Evolutionary conservation across 768 basidiomycete genomes (phyloP).

Genomic region (Calocera cornea): DNA sequence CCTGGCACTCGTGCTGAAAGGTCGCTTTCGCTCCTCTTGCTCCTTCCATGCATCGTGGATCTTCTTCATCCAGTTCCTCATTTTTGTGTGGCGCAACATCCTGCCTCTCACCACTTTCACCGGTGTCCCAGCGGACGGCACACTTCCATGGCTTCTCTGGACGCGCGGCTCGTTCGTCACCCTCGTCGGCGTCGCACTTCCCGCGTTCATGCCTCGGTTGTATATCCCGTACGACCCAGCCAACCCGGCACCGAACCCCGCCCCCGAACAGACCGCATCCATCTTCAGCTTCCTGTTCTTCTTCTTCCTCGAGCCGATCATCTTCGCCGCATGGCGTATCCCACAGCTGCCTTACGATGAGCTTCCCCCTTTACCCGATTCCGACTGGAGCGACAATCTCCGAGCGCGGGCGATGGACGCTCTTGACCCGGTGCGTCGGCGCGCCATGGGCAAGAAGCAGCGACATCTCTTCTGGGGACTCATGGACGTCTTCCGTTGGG

Average conservation of each 20-base stretch:
- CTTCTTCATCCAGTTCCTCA: too few relatives aligned
- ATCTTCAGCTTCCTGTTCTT: slow-evolving; percentile 8
- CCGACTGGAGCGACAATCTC: slow-evolving; percentile 21
- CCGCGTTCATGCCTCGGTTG: too few relatives aligned
- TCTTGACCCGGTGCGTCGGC: slow-evolving; percentile 22
- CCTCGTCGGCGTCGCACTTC: too few relatives aligned
- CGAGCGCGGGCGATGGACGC: slow-evolving; percentile 19
- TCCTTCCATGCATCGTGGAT: too few relatives aligned
- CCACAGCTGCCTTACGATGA: slow-evolving; percentile 24
- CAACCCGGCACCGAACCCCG: neutral
- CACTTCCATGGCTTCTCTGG: neutral
- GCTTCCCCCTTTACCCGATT: slow-evolving; percentile 25
- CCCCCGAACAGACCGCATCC: slow-evolving; percentile 4
- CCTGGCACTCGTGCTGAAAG: too few relatives aligned
- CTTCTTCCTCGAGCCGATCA: slow-evolving; percentile 15
- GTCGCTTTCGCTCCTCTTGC: too few relatives aligned
- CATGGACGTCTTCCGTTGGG: slow-evolving; percentile 13
- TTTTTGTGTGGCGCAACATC: too few relatives aligned
- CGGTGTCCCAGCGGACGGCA: neutral
- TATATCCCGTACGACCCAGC: too few relatives aligned
- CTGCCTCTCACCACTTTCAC: too few relatives aligned
- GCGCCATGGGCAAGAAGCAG: slow-evolving; percentile 17
- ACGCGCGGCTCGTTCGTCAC: neutral
- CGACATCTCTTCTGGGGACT: slow-evolving; percentile 21
- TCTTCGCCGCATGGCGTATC: slow-evolving; percentile 23